Conservation (phyloP, 805 yeast species). For the Isabelozyma heimii region DNA sequence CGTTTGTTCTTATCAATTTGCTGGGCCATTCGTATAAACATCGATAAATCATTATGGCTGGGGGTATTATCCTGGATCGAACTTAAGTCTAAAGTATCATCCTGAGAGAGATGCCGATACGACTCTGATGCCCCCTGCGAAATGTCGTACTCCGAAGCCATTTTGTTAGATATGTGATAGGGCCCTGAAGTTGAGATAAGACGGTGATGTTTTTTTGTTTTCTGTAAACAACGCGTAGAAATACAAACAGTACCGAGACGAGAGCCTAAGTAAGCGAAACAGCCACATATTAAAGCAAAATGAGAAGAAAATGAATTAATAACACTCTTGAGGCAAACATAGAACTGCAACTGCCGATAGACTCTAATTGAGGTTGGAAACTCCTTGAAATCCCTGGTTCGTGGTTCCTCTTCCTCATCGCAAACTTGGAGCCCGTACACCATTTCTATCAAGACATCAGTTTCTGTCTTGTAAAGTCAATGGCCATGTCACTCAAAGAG, state of each 20-base stretch:
- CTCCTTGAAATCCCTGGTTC: too few species aligned
- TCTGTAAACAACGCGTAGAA: not conserved
- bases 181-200: not conserved
- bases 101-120: conserved; percentile 25
- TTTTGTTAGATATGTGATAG: not conserved
- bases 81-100: conserved; percentile 10
- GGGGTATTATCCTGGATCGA: conserved; percentile 3
- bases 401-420: too few species aligned
- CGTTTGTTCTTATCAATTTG: not conserved
- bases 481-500: too few species aligned
- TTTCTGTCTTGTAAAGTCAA: too few species aligned
- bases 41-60: conserved; percentile 4
- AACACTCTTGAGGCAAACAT: too few species aligned
- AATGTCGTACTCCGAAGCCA: conserved; percentile 12
- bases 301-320: too few species aligned
- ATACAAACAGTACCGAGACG: not conserved
- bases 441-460: too few species aligned
- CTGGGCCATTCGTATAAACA: conserved; percentile 1
- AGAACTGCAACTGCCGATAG: too few species aligned
- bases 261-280: not conserved
- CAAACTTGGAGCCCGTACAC: too few species aligned
- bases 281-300: not conserved
- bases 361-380: too few species aligned
- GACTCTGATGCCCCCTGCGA: conserved; percentile 29
- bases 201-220: not conserved